A percentile compares a stretch with the other conserved stretches of the same genome.
These are phyloP conservation scores for Penicillium lividum DNA, from an alignment of 495 filamentous ascomycete genomes.

Conservation along the genomic window DNA sequence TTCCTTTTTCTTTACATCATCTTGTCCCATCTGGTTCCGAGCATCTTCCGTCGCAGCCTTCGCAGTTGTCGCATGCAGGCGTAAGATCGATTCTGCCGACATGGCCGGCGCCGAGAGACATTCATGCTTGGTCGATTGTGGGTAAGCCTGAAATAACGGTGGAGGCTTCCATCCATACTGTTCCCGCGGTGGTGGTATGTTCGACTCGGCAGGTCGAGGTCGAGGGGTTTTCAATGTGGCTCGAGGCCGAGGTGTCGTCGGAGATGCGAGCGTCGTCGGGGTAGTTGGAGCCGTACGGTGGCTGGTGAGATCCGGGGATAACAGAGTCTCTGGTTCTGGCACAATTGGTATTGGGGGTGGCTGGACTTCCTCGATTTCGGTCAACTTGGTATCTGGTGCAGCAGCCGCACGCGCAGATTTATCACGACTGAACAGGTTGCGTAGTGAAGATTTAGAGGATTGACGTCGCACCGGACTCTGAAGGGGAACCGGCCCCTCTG, in stretches of 20 bases:
- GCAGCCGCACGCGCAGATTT: constrained; percentile 28
- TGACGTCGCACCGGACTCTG: constrained; percentile 35
- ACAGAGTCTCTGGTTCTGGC: constrained; percentile 17
- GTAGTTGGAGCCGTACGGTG: constrained; percentile 32
- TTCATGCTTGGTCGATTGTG: constrained; percentile 70
- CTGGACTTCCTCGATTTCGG: constrained; percentile 38
- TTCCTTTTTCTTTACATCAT: constrained; percentile 40
- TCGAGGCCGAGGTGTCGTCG: constrained; percentile 25
- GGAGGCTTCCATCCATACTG: constrained; percentile 68
- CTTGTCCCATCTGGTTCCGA: constrained; percentile 5
- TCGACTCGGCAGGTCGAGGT: constrained; percentile 23
- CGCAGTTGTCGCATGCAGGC: constrained; percentile 48
- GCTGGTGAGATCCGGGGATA: constrained; percentile 31
- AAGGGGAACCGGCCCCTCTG: constrained; percentile 36
- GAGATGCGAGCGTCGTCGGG: constrained; percentile 30
- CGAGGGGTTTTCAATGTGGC: constrained; percentile 27
- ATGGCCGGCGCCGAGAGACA: constrained; percentile 50
- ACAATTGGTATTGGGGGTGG: constrained; percentile 13
- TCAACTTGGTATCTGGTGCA: constrained; percentile 32
- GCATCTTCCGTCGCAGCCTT: constrained; percentile 23
- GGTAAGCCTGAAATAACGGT: constrained; percentile 87
- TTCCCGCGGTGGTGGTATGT: constrained; percentile 22
- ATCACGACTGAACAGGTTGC: constrained; percentile 42
- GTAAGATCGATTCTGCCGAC: constrained; percentile 62
- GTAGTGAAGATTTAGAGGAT: constrained; percentile 42